phyloP scores from a whole-genome alignment of 2,329 filamentous ascomycete species.

The Monosporascus sp. region DNA sequence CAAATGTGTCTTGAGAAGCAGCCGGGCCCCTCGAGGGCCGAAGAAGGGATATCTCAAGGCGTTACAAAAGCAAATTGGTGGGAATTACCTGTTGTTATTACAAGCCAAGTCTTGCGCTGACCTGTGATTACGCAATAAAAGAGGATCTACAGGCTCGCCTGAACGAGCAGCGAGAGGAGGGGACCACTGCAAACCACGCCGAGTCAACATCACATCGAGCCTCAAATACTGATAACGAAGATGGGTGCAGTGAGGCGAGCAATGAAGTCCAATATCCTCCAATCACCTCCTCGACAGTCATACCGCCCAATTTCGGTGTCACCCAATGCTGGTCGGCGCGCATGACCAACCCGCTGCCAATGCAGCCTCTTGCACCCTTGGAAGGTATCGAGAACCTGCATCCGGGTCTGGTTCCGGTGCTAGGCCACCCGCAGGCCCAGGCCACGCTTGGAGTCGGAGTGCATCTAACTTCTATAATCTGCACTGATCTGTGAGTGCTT shows the following conservation, averaged over 20 bases:
- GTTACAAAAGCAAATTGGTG: constrained; percentile 18
- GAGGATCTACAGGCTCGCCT: not conserved
- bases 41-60: constrained; percentile 22
- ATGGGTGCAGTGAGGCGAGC: not conserved
- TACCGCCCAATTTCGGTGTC: not conserved
- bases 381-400: not conserved
- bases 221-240: not conserved
- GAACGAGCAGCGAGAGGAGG: constrained; percentile 1
- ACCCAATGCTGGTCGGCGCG: not conserved
- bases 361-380: constrained; percentile 1
- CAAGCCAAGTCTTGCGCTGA: not conserved
- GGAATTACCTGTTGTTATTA: not conserved
- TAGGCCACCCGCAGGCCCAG: not conserved
- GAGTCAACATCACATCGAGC: not conserved
- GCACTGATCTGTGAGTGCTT: constrained; percentile 8
- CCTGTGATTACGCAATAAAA: not conserved
- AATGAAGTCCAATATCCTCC: not conserved
- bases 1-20: constrained; percentile 15
- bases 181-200: not conserved
- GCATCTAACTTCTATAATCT: constrained; percentile 10
- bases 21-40: constrained; percentile 16
- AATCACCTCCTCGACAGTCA: not conserved
- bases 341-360: no score
- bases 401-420: not conserved
- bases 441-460: not conserved